Evolutionary conservation across 1,284 basidiomycete genomes (phyloP).

Genomic region (Fomes fomentarius): DNA sequence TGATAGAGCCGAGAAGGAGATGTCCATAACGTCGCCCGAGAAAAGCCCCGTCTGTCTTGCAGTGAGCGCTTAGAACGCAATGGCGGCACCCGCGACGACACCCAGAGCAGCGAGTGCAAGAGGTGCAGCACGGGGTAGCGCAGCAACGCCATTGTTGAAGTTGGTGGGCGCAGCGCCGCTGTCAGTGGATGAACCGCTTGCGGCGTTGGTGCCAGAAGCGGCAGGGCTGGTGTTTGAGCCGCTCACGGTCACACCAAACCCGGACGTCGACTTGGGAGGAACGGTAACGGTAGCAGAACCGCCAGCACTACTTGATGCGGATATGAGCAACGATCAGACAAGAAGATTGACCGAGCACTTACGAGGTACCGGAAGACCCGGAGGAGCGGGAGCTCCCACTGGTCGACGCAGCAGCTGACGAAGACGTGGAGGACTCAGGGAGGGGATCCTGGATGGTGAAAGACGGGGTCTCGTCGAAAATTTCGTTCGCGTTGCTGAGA

Average conservation of each 20-base stretch:
- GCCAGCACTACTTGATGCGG: neutral
- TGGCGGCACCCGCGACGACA: conserved; percentile 29
- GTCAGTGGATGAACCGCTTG: conserved; percentile 5
- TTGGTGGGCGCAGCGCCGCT: conserved; percentile 18
- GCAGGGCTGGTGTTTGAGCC: conserved; percentile 1
- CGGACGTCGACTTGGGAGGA: conserved; percentile 11
- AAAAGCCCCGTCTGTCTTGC: too few relatives aligned
- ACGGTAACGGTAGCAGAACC: conserved; percentile 14
- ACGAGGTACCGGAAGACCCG: conserved; percentile 7
- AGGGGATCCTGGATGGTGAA: conserved; percentile 47
- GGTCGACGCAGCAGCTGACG: conserved; percentile 16
- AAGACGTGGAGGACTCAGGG: conserved; percentile 17
- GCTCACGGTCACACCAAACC: conserved; percentile 26
- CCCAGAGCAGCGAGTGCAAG: conserved; percentile 28
- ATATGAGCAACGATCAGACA: neutral
- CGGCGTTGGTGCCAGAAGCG: neutral
- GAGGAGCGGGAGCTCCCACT: conserved; percentile 4
- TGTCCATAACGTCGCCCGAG: neutral
- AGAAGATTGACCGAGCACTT: neutral
- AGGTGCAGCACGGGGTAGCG: conserved; percentile 23
- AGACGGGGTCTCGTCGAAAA: conserved; percentile 43
- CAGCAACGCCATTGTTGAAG: conserved; percentile 29
- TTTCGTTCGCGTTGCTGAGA: conserved; percentile 49
- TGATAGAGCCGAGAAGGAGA: neutral
- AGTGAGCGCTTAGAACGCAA: conserved; percentile 26